phyloP scores from a whole-genome alignment of 2,329 filamentous ascomycete genomes.

The Botrytis deweyae region DNA sequence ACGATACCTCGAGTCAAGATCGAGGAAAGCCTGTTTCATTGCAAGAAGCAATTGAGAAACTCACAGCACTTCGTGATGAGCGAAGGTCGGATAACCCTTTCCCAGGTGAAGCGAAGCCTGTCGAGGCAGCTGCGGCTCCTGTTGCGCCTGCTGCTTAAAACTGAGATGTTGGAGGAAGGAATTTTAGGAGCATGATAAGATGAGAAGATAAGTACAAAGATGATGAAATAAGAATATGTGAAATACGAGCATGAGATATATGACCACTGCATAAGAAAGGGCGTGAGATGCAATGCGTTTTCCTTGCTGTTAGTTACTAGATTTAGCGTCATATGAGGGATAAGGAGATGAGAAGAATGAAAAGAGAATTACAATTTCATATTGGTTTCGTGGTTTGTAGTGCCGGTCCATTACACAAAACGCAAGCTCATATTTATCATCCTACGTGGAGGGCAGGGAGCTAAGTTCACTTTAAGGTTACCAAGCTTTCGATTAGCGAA shows the following conservation, averaged over 20 bases:
- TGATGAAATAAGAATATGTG: not conserved
- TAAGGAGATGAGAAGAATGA: not conserved
- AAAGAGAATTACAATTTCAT: not conserved
- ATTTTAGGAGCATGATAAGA: not conserved
- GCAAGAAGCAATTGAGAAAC: slow-evolving; percentile 56
- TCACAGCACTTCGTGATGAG: slow-evolving; percentile 52
- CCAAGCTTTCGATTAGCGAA: not conserved
- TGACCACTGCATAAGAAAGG: not conserved
- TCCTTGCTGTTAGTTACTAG: not conserved
- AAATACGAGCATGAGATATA: not conserved
- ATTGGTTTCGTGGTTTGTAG: not conserved
- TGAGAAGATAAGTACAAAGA: not conserved
- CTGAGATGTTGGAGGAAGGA: not conserved
- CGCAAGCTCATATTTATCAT: not conserved
- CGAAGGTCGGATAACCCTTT: slow-evolving; percentile 42
- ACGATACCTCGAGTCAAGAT: slow-evolving; percentile 60
- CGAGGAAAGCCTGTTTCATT: slow-evolving; percentile 59
- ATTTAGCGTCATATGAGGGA: not conserved
- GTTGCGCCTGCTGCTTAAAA: slow-evolving; percentile 7
- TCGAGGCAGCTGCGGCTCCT: not conserved
- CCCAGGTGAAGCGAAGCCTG: slow-evolving; percentile 33
- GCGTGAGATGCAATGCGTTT: not conserved
- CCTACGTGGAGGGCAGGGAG: not conserved
- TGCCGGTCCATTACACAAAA: not conserved
- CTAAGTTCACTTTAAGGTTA: not conserved